Conservation (phyloP, 2,329 filamentous ascomycete species). For the Lecanosticta acicola region DNA sequence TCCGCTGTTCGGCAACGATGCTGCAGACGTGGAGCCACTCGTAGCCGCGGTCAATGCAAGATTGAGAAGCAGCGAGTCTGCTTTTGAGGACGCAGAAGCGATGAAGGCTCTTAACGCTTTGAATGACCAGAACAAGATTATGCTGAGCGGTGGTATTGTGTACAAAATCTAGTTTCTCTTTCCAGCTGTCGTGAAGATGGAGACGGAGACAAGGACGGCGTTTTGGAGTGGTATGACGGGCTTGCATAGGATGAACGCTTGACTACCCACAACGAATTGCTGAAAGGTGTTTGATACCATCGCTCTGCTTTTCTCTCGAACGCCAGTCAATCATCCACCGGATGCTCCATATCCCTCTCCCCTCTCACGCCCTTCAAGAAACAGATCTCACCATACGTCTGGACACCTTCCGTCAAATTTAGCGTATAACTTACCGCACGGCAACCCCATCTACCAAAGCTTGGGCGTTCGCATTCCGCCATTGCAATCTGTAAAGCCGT, state of each 20-base stretch:
- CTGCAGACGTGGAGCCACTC: conserved; percentile 67
- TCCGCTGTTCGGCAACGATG: conserved; percentile 79
- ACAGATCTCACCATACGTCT: no score
- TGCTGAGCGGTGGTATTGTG: conserved; percentile 54
- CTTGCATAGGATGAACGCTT: neutral
- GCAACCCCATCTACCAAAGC: no score
- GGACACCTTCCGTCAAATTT: no score
- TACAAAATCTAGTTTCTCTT: conserved; percentile 45
- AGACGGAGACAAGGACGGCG: neutral
- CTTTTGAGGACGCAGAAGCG: conserved; percentile 68
- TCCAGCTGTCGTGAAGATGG: neutral
- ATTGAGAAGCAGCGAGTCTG: conserved; percentile 52
- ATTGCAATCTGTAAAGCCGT: no score
- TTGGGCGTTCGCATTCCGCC: no score
- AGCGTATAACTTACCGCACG: no score
- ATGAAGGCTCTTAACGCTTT: conserved; percentile 71
- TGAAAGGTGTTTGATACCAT: no score
- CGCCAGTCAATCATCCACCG: no score
- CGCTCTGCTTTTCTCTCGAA: no score
- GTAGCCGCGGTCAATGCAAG: conserved; percentile 73
- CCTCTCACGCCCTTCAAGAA: no score
- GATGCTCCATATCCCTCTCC: no score
- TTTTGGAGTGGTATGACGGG: neutral
- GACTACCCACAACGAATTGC: no score
- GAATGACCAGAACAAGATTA: conserved; percentile 81